Evolutionary conservation across 2,329 filamentous ascomycete genomes (phyloP), one percentile per base, ranked within the genome.

Genomic region (Aureobasidium sp.): DNA sequence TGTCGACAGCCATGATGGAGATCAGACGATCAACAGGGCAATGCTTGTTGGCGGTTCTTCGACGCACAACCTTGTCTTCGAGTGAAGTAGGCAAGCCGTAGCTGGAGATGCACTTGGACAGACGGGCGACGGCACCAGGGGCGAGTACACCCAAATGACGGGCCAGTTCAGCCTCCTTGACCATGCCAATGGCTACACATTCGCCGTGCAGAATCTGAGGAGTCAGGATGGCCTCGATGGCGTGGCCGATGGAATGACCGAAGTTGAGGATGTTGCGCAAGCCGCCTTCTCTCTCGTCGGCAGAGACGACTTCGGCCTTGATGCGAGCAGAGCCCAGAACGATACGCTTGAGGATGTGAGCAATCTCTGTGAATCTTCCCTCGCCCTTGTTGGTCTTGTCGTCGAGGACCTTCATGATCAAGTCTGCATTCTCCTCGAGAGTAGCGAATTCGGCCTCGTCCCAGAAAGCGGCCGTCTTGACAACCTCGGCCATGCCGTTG

Each of bases 401-500:
- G 56, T 82, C 83, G 55, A 94, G 78, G 7, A 87, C 82, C 21
- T 79, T 77, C 63, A 96, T 78, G 48, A 98, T 90, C 4, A 78
- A 72, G 32, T 84, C 74, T 1, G 90, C 90, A 62, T 93, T 88
- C 60, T 86, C 77, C 67, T 98, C 93, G 16, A 98, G 76, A 11
- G 85, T 74, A 38, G 84, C 79, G 66, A 98, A 98, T 65, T 96
- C 91, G 8, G 77, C 72, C 69, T 94, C 89, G 63, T 95, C 83
- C 81, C 91, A 96, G 62, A 98, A 97, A 51, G 93, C 93, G 3
- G 93, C 93, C 3, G 93, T 98, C 79, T 79, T 67, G 37, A 65
- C 60, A 25, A 98, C 91, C 73, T 98, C 93, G 22, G 91, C 93
- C 91, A 98, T 96, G 57, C 93, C 93, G 68, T 98, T 98, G 71